Evolutionary conservation across 2,329 filamentous ascomycete species (phyloP).

Genomic region (Calonectria pteridis): DNA sequence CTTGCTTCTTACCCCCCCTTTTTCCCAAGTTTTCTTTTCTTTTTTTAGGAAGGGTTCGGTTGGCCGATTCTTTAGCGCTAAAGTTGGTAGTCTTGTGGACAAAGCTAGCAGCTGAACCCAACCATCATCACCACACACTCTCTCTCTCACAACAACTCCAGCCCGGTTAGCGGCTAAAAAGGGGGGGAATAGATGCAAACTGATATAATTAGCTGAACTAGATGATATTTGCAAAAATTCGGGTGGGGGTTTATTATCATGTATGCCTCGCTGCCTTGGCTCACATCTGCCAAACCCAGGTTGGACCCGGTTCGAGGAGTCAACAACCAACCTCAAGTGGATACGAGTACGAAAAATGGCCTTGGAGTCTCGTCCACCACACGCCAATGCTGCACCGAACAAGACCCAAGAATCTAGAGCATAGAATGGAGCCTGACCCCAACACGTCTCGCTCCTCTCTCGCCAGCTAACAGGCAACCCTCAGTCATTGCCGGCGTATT

Average conservation of each 20-base stretch:
- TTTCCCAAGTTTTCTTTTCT: not conserved
- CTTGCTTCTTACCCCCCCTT: not conserved
- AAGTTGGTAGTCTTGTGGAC: not conserved
- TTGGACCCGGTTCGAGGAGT: too few species aligned
- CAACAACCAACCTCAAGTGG: not conserved
- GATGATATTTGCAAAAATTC: not conserved
- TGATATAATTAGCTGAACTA: not conserved
- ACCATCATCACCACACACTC: not conserved
- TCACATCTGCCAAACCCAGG: not conserved
- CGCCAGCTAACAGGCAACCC: not conserved
- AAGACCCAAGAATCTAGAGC: not conserved
- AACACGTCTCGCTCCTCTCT: not conserved
- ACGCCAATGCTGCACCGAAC: not conserved
- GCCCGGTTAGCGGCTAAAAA: not conserved
- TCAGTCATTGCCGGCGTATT: slow-evolving; percentile 2
- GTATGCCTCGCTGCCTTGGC: not conserved
- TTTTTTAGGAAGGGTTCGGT: not conserved
- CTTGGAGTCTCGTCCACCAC: not conserved
- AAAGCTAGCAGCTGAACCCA: not conserved
- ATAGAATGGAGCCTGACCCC: not conserved
- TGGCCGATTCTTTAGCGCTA: not conserved
- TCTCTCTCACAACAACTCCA: not conserved
- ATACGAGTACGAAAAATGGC: too few species aligned
- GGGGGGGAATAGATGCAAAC: not conserved
- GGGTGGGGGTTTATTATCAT: not conserved